Base-by-base conservation (phyloP, 352 stramenopile species). In the Globisporangium perplexum region DNA sequence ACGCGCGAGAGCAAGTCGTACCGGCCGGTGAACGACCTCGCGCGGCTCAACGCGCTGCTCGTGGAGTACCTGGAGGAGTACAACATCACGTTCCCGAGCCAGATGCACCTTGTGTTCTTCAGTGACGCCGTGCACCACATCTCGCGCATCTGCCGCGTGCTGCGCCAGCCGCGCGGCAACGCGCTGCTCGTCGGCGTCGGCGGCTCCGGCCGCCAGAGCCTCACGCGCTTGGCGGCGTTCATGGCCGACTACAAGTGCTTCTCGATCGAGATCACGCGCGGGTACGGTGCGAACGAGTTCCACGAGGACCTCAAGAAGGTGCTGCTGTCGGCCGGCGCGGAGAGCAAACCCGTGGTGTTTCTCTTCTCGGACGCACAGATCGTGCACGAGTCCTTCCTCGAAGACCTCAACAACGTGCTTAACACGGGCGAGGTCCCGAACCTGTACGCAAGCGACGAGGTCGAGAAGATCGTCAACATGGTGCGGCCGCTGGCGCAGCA, bases 81-180 rank as follows among this genome's bases (percentile, higher is more conserved):
- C 63, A 98, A 98, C 61, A 85, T 98, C 53, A 96, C 83, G 23
- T 97, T 96, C 55, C 80, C 90, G 14, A 93, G 74, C 39, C 83
- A 94, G 38, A 98, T 98, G 90, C 81, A 98, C 60, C 66, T 98
- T 28, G 92, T 98, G 15, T 97, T 98, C 62, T 98, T 98, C 62
- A 86, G 83, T 33, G 94, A 98, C 58, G 94, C 94, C 0, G 94
- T 98, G 52, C 77, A 96, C 31, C 95, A 98, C 59, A 91, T 98
- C 24, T 95, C 84, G 3, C 79, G 91, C 17, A 97, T 98, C 35
- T 93, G 84, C 55, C 84, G 95, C 20, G 90, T 98, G 22, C 63
- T 98, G 11, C 72, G 93, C 3, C 93, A 98, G 45, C 90, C 92
- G 7, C 75, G 86, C 20, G 92, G 92, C 33, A 97, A 98, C 48